phyloP scores from a whole-genome alignment of 305 asterid species.

The Striga hermonthica region DNA sequence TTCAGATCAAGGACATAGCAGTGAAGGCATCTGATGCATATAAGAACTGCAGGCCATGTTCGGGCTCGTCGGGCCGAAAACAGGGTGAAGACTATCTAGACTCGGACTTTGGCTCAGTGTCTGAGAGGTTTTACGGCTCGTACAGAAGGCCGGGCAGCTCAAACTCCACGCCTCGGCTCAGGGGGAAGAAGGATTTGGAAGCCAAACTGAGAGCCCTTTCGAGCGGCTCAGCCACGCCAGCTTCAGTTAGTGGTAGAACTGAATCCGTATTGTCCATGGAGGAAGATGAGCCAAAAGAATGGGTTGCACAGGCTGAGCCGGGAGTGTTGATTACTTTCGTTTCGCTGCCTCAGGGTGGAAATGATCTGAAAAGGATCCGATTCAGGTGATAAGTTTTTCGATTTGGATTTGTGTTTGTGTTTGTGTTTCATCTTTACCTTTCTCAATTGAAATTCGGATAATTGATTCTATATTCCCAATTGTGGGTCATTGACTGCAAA shows the following conservation, averaged over 20 bases:
- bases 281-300: slow-evolving; percentile 81
- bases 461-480: slow-evolving; percentile 11
- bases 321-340: slow-evolving; percentile 86
- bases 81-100: slow-evolving; percentile 40
- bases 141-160: slow-evolving; percentile 67
- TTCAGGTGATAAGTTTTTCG: slow-evolving; percentile 53
- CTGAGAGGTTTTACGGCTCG: slow-evolving; percentile 58
- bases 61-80: slow-evolving; percentile 54
- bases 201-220: slow-evolving; percentile 65
- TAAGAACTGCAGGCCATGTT: slow-evolving; percentile 88
- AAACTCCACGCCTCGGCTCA: slow-evolving; percentile 49
- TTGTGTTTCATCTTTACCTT: slow-evolving; percentile 5
- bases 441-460: slow-evolving; percentile 8
- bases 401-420: slow-evolving; percentile 17
- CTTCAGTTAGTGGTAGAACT: slow-evolving; percentile 74
- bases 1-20: slow-evolving; percentile 89
- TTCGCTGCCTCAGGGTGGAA: slow-evolving; percentile 82
- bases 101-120: slow-evolving; percentile 58
- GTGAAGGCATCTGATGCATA: slow-evolving; percentile 91
- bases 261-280: slow-evolving; percentile 71
- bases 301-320: slow-evolving; percentile 99
- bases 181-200: slow-evolving; percentile 68
- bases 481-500: slow-evolving; percentile 15
- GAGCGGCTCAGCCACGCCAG: slow-evolving; percentile 84
- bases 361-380: slow-evolving; percentile 85